phyloP scores from a whole-genome alignment of 2,329 filamentous ascomycete genomes.

The Karstenula rhodostoma region DNA sequence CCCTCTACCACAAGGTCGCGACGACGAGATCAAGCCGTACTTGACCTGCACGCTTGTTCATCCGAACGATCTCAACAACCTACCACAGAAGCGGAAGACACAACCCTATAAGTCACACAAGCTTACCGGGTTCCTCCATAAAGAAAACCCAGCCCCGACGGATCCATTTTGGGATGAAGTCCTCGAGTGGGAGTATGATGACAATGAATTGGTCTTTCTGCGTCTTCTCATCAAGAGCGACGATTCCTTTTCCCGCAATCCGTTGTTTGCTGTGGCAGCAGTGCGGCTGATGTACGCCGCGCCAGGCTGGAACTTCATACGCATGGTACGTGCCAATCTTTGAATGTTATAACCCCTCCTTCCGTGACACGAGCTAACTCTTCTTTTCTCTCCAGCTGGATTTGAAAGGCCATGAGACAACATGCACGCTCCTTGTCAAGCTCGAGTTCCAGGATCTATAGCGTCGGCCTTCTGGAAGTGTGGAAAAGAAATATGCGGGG shows the following conservation, averaged over 20 bases:
- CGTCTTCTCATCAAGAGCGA: conserved; percentile 73
- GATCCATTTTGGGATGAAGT: conserved; percentile 73
- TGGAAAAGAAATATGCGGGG: neutral
- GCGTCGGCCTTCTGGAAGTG: neutral
- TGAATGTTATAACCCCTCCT: neutral
- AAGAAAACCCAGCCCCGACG: conserved; percentile 65
- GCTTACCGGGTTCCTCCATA: conserved; percentile 63
- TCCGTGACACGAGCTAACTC: neutral
- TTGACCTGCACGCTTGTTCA: conserved; percentile 71
- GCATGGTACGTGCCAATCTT: conserved; percentile 53
- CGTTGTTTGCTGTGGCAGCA: conserved; percentile 67
- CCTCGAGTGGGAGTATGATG: conserved; percentile 73
- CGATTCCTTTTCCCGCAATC: conserved; percentile 68
- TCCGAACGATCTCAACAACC: conserved; percentile 59
- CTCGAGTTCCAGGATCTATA: conserved; percentile 60
- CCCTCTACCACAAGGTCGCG: conserved; percentile 61
- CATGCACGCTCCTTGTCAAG: conserved; percentile 67
- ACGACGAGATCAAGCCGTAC: conserved; percentile 67
- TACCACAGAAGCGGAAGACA: conserved; percentile 69
- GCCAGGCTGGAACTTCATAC: conserved; percentile 69
- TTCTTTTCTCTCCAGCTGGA: conserved; percentile 54
- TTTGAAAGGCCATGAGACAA: conserved; percentile 69
- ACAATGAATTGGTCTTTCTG: conserved; percentile 71
- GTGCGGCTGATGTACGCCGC: conserved; percentile 66
- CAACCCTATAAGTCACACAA: conserved; percentile 67